These are phyloP conservation scores for Penicillium sp. DNA, from an alignment of 2,329 filamentous ascomycete genomes.

Conservation along the genomic window DNA sequence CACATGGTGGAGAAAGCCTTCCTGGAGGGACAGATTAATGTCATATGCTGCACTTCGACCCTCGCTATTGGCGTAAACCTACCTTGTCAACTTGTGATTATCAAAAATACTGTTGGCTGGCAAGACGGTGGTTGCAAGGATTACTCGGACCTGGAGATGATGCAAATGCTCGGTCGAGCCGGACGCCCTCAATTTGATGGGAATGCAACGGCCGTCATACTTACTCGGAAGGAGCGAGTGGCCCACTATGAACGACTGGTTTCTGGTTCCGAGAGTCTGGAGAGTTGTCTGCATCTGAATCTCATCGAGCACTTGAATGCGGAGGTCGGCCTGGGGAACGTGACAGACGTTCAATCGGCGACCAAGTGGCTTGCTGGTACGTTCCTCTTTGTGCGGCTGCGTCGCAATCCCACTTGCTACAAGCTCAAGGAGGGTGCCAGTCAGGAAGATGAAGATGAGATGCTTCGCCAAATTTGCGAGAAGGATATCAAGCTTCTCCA, in stretches of 20 bases:
- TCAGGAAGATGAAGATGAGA: slow-evolving; percentile 59
- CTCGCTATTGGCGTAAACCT: slow-evolving; percentile 82
- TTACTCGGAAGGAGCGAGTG: slow-evolving; percentile 69
- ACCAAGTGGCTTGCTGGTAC: slow-evolving; percentile 75
- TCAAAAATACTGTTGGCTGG: slow-evolving; percentile 76
- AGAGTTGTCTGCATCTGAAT: slow-evolving; percentile 77
- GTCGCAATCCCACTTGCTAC: slow-evolving; percentile 71
- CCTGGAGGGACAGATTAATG: slow-evolving; percentile 68
- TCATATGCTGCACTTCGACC: slow-evolving; percentile 87
- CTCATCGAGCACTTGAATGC: slow-evolving; percentile 83
- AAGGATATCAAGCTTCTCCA: slow-evolving; percentile 68
- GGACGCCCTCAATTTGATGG: slow-evolving; percentile 82
- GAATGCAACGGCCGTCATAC: slow-evolving; percentile 74
- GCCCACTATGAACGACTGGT: slow-evolving; percentile 72
- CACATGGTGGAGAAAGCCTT: slow-evolving; percentile 68
- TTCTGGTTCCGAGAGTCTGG: slow-evolving; percentile 70
- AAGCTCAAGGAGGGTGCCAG: slow-evolving; percentile 59
- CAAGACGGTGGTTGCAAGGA: slow-evolving; percentile 64
- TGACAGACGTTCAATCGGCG: slow-evolving; percentile 65
- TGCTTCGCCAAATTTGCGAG: slow-evolving; percentile 70
- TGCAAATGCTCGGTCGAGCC: slow-evolving; percentile 88
- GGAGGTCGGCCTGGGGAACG: slow-evolving; percentile 75
- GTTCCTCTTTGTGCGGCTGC: slow-evolving; percentile 74
- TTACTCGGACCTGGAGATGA: slow-evolving; percentile 79
- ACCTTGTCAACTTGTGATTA: slow-evolving; percentile 78